Evolutionary conservation across 371 early-diverging fungal species (phyloP), one percentile per base, ranked within the genome.

Genomic region (Rhizomucor miehei): DNA sequence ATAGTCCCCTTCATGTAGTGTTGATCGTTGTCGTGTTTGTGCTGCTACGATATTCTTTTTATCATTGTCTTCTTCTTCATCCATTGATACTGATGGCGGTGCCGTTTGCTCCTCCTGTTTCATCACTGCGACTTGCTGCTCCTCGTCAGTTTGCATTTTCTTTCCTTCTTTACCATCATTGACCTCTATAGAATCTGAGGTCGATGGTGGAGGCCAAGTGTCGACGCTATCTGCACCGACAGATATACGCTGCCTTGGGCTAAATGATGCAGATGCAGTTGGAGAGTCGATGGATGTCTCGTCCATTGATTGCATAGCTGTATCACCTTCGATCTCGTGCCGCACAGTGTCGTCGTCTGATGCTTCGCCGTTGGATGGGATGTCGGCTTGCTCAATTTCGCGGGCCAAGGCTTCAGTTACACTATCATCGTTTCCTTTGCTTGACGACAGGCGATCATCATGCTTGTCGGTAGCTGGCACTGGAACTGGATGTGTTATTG

Each of bases 181-280:
- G 29, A 29, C 8, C 3, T 29, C 29, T 8, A 29, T 5, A 29
- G 29, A 29, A 29, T 29, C 29, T 8, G 8, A 29, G 8, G 29
- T 29, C 3, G 29, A 29, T 3, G 57, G 51, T 35, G 62, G 53
- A 3, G 62, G 57, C 57, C 57, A 62, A 12, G 62, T 62, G 25
- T 62, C 62, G 10, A 62, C 51, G 45, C 62, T 62, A 17, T 62
- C 59, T 19, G 48, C 62, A 20, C 61, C 51, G 25, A 21, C 41
- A 11, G 61, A 60, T 12, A 29, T 20, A 2, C 61, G 24, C 24
- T 57, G 52, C 4, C 41, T 38, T 2, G 60, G 55, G 46, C 61
- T 60, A 25, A 60, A 59, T 1, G 59, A 60, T 13, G 56, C 45
- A 2, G 61, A 60, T 5, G 61, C 47, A 6, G 21, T 46, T 20